phyloP scores from a whole-genome alignment of 2,329 filamentous ascomycete species.

The Penicillium glabrum region DNA sequence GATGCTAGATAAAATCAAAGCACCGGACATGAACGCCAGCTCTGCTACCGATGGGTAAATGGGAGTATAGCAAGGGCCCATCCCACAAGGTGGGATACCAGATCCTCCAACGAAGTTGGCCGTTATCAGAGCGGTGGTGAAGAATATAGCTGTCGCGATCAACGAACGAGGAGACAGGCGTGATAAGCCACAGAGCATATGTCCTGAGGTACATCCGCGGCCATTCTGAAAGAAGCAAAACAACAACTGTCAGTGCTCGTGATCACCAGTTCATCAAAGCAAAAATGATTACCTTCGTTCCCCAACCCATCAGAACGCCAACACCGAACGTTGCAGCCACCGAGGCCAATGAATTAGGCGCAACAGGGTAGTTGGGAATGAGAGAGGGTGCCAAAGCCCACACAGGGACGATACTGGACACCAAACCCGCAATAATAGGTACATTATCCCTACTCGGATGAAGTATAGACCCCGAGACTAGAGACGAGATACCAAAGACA shows the following conservation, averaged over 20 bases:
- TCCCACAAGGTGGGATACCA: slow-evolving; percentile 41
- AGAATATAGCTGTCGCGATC: slow-evolving; percentile 48
- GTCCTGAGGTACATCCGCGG: slow-evolving; percentile 55
- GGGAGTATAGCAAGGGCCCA: slow-evolving; percentile 48
- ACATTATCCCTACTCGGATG: slow-evolving; percentile 43
- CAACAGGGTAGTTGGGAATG: slow-evolving; percentile 44
- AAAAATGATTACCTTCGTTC: slow-evolving; percentile 48
- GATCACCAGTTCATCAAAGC: background rate
- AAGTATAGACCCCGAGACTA: slow-evolving; percentile 44
- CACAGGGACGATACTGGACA: slow-evolving; percentile 45
- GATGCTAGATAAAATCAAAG: slow-evolving; percentile 30
- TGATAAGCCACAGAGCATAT: slow-evolving; percentile 56
- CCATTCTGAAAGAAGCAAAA: slow-evolving; percentile 36
- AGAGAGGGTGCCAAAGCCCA: slow-evolving; percentile 46
- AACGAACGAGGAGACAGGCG: slow-evolving; percentile 52
- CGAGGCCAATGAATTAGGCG: slow-evolving; percentile 34
- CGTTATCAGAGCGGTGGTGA: slow-evolving; percentile 44
- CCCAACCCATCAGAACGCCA: slow-evolving; percentile 51
- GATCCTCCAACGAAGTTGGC: slow-evolving; percentile 39
- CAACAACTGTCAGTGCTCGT: background rate
- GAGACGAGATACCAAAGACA: slow-evolving; percentile 52
- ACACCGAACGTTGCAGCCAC: slow-evolving; percentile 41
- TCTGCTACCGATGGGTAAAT: slow-evolving; percentile 42
- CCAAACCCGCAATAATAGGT: slow-evolving; percentile 48
- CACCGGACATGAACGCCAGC: slow-evolving; percentile 34